Conservation (phyloP, 169 alveolate genomes). For the Theileria orientalis region DNA sequence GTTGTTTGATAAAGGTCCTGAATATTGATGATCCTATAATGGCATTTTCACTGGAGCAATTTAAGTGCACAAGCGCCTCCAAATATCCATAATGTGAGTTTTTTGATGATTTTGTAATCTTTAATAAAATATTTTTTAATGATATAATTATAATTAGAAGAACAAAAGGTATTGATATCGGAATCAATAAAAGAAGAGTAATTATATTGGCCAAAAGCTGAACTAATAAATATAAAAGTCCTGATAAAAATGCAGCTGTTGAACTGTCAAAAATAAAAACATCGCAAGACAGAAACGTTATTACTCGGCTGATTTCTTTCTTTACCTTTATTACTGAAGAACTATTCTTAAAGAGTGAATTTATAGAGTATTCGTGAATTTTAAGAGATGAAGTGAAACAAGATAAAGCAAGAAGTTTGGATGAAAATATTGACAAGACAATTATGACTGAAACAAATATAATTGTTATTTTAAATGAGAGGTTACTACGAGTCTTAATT, state of each 20-base stretch:
- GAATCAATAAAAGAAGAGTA: constrained; percentile 36
- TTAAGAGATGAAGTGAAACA: constrained; percentile 31
- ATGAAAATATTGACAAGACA: not conserved
- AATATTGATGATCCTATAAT: constrained; percentile 42
- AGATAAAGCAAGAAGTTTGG: not conserved
- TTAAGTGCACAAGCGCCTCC: constrained; percentile 21
- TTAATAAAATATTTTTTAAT: constrained; percentile 1
- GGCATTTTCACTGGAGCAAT: constrained; percentile 32
- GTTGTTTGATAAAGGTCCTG: constrained; percentile 40
- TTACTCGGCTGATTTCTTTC: constrained; percentile 3
- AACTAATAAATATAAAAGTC: constrained; percentile 10
- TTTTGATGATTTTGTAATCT: constrained; percentile 30
- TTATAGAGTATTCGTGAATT: constrained; percentile 33
- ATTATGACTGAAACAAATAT: too few species aligned
- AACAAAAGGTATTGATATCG: constrained; percentile 21
- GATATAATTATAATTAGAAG: constrained; percentile 3
- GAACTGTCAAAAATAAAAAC: constrained; percentile 31
- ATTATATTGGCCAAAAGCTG: constrained; percentile 12
- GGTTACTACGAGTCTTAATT: too few species aligned
- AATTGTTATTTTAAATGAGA: not conserved
- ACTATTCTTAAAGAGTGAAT: too few species aligned
- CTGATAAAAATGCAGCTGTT: constrained; percentile 16
- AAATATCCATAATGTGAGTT: constrained; percentile 19
- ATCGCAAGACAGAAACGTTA: constrained; percentile 47
- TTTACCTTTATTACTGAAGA: too few species aligned